Base-by-base conservation (phyloP, 345 rosid species). In the Theobroma cacao region DNA sequence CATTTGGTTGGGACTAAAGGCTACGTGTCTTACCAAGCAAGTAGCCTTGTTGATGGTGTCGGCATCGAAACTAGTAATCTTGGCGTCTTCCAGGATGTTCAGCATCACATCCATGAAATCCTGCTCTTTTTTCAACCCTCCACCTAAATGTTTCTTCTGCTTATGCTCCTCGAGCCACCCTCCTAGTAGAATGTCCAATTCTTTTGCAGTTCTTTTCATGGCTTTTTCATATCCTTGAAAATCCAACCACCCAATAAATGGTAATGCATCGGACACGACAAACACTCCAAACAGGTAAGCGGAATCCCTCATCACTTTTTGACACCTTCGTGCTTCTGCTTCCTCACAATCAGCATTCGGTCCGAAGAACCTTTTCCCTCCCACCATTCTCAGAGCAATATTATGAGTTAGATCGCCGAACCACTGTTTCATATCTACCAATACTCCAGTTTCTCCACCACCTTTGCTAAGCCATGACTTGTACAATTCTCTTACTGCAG, bases 21-120 rank as follows among this genome's bases (percentile, higher is more conserved):
- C n/a, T n/a, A n/a, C n/a, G n/a, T n/a, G n/a, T n/a, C 40, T 75
- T 82, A 84, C 87, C 82, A 68, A 13, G 78, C 66, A 26, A 20
- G 84, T 86, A n/a, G 86, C 77, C 71, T 84, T 82, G 80, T 33
- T 74, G 30, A 82, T 79, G 9, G 82, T 84, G 66, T 81, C 80
- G 52, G 70, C 77, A 72, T 82, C 80, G 30, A 62, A 77, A 17
- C 82, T 78, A 4, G 31, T 20, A 41, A 83, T 36, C 34, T 80
- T 55, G 4, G 17, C 20, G 26, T 36, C 81, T 7, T 83, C 88
- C 18, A 75, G 47, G 74, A 79, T 68, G 55, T 48, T 64, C 40
- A 88, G 77, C 84, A 86, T 78, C 56, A 77, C 81, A 76, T 85
- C 87, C 78, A 85, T 63, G 87, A 88, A 83, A 79, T 85, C 91